Conservation (phyloP, 176 grass and related monocot genomes). For the Juncus inflexus region DNA sequence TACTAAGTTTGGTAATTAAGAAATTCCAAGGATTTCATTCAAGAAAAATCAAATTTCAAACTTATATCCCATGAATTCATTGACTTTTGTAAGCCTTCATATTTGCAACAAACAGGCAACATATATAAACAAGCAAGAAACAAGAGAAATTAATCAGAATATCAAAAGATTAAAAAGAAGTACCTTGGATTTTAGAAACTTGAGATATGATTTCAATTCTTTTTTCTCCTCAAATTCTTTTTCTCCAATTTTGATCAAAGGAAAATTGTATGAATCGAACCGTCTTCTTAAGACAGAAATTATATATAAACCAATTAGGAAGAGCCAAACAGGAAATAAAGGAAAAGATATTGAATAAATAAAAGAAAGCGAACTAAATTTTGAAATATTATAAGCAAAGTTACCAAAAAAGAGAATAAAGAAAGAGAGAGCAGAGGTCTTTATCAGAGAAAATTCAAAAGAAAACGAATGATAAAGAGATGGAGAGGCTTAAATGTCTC, state of each 20-base stretch:
- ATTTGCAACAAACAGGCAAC: neutral
- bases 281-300: neutral
- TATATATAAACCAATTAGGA: neutral
- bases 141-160: neutral
- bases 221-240: neutral
- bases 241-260: slow-evolving; percentile 3
- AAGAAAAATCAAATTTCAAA: no score
- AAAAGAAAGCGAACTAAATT: no score
- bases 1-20: no score
- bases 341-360: neutral
- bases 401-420: no score
- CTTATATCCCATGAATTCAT: neutral
- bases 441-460: no score
- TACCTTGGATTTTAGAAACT: slow-evolving; percentile 17
- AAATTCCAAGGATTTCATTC: no score
- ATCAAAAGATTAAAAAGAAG: neutral
- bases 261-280: neutral
- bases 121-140: slow-evolving; percentile 2
- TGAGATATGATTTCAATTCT: slow-evolving; percentile 7
- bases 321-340: neutral
- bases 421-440: no score
- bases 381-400: no score
- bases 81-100: slow-evolving; percentile 5
- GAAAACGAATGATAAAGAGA: no score
- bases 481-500: no score